A percentile compares a stretch with the other conserved stretches of the same genome.
Conservation (phyloP, 768 basidiomycete genomes). For the Naganishia onofrii region DNA sequence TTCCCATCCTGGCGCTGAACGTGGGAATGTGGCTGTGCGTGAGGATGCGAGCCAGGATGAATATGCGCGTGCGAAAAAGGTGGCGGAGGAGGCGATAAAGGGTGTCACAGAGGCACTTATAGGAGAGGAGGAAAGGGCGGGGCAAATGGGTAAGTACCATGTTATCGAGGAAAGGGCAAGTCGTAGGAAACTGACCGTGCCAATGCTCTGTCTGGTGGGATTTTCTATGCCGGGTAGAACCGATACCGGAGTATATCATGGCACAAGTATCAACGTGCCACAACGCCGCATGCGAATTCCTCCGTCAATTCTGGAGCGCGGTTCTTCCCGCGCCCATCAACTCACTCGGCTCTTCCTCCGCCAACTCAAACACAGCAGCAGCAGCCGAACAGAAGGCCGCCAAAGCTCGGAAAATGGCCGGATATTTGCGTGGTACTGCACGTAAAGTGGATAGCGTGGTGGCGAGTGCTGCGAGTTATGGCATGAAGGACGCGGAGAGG, state of each 20-base stretch:
- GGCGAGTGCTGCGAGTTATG: conserved; percentile 43
- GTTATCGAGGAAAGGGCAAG: conserved; percentile 37
- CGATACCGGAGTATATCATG: conserved; percentile 74
- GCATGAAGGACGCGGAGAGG: conserved; percentile 39
- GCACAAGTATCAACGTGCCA: conserved; percentile 84
- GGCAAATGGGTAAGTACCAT: conserved; percentile 29
- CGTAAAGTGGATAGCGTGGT: conserved; percentile 82
- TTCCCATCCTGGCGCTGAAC: conserved; percentile 12
- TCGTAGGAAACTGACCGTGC: conserved; percentile 32
- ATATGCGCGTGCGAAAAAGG: conserved; percentile 22
- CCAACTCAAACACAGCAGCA: conserved; percentile 43
- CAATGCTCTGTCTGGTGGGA: too few species aligned
- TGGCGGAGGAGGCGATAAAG: conserved; percentile 33
- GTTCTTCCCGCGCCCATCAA: conserved; percentile 66
- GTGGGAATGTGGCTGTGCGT: background rate
- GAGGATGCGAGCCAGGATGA: conserved; percentile 22
- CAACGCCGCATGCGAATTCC: conserved; percentile 89
- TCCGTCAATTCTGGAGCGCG: conserved; percentile 91
- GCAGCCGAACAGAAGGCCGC: conserved; percentile 64
- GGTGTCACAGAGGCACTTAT: conserved; percentile 40
- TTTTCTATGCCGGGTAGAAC: conserved; percentile 57
- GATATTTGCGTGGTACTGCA: conserved; percentile 71
- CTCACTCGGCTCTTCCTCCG: conserved; percentile 51
- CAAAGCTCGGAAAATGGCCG: conserved; percentile 83
- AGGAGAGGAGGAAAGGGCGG: conserved; percentile 24